A percentile compares a stretch with the other conserved stretches of the same genome.
Evolutionary conservation across 495 filamentous ascomycete genomes (phyloP).

Genomic region (Thermothielavioides terrestris): DNA sequence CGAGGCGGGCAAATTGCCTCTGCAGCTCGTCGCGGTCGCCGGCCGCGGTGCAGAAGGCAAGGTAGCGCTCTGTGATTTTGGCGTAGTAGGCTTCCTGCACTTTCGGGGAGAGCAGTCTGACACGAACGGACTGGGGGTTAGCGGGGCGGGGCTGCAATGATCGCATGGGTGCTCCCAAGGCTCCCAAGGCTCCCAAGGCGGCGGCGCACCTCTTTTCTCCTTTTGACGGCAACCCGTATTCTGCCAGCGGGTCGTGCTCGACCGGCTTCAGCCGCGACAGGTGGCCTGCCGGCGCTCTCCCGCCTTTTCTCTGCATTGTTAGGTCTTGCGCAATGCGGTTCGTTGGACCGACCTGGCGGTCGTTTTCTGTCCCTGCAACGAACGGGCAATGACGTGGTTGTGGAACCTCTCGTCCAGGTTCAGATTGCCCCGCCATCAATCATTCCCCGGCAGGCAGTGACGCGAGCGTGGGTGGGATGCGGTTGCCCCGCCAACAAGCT

Average conservation of each 20-base stretch:
- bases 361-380: no score
- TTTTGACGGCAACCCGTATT: constrained; percentile 77
- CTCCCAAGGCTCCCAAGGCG: no score
- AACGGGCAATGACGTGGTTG: neutral
- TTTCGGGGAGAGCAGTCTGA: constrained; percentile 65
- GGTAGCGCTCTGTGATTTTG: constrained; percentile 77
- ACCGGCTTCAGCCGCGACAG: constrained; percentile 66
- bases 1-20: constrained; percentile 60
- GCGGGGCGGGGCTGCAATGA: constrained; percentile 26
- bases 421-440: no score
- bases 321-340: neutral
- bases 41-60: constrained; percentile 69
- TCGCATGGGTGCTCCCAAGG: no score
- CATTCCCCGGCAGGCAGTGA: no score
- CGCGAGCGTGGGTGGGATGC: no score
- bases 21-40: constrained; percentile 60
- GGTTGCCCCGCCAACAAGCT: no score
- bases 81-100: constrained; percentile 76
- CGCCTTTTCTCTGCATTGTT: constrained; percentile 24
- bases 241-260: constrained; percentile 61
- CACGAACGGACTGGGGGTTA: constrained; percentile 7
- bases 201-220: constrained; percentile 52
- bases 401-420: neutral
- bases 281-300: constrained; percentile 42
- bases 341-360: no score